These are phyloP conservation scores for Candida glucosophila DNA, from an alignment of 1,139 yeast species.

Conservation along the genomic window DNA sequence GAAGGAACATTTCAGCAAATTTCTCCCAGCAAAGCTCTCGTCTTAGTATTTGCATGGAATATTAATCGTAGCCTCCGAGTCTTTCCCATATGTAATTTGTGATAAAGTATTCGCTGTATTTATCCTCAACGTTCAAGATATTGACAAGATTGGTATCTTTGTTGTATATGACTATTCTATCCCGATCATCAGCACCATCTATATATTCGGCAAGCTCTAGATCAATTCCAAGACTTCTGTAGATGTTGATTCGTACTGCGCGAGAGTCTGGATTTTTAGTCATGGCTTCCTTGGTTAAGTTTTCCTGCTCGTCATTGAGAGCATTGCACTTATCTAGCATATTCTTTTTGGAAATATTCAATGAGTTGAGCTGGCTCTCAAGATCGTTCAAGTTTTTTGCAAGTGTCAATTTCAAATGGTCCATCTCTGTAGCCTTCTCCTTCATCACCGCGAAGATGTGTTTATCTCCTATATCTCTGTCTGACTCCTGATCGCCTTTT, in stretches of 20 bases:
- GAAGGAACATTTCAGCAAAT: neutral
- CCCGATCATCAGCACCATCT: slow-evolving; percentile 7
- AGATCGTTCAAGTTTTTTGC: slow-evolving; percentile 52
- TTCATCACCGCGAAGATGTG: slow-evolving; percentile 20
- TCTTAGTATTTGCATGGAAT: too few relatives aligned
- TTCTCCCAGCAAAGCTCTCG: neutral
- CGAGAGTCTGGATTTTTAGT: slow-evolving; percentile 22
- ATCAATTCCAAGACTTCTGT: slow-evolving; percentile 35
- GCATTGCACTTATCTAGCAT: slow-evolving; percentile 24
- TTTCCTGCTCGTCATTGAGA: slow-evolving; percentile 14
- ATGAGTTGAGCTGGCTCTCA: slow-evolving; percentile 42
- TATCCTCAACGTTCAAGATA: slow-evolving; percentile 47
- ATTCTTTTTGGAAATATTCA: slow-evolving; percentile 34
- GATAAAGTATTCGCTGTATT: slow-evolving; percentile 54
- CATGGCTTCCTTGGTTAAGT: slow-evolving; percentile 16
- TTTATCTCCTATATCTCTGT: slow-evolving; percentile 6
- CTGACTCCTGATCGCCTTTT: slow-evolving; percentile 3
- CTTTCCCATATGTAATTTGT: slow-evolving; percentile 70
- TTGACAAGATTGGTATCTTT: slow-evolving; percentile 39
- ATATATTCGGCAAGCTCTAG: slow-evolving; percentile 19
- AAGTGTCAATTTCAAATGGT: slow-evolving; percentile 41
- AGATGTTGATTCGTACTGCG: slow-evolving; percentile 35
- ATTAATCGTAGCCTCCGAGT: slow-evolving; percentile 3
- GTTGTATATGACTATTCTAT: slow-evolving; percentile 40
- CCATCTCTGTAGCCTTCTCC: slow-evolving; percentile 27